Base-by-base conservation (phyloP, 129 eudicot species). In the Tanacetum coccineum region DNA sequence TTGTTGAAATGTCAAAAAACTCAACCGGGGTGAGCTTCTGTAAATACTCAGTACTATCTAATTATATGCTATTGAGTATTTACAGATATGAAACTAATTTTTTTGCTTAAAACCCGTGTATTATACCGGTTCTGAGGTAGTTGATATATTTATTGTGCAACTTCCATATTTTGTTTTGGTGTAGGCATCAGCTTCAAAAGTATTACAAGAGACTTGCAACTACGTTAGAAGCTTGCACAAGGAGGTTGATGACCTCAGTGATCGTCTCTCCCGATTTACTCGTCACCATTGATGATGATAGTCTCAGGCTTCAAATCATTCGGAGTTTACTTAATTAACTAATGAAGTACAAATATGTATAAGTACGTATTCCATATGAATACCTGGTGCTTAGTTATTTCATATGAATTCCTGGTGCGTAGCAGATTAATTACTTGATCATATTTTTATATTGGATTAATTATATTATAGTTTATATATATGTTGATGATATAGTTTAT, bases 211-310 rank as follows among this genome's bases (percentile, higher is more conserved):
- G 81, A 85, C 94, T 13, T 89, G 96, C 83, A 79, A 83, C 79
- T 88, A 88, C 63, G 81, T 88, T 18, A 85, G 92, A 72, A 83
- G 46, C 68, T 77, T 89, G 74, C 90, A 86, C 79, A 86, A 76
- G 48, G 94, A 89, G 73, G 84, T 89, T 70, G 96, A 86, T 56
- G 96, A 85, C 81, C 78, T 89, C 9, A 89, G 96, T 13, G 96
- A 81, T 8, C 84, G 96, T 60, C 79, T 89, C 4, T 83, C 96
- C 6, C 90, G 81, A 65, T 81, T n/a, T 89, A 18, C 56, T 89
- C n/a, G 80, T 66, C 82, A 78, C 90, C 22, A 57, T 85, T 10
- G 96, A 89, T 26, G 70, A 87, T 39, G 79, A 86, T 49, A 86
- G 87, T 66, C 85, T 12, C 83, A 89, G 59, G 96, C 96, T 59